A percentile compares a stretch with the other conserved stretches of the same genome.
phyloP scores from a whole-genome alignment of 352 stramenopile species.

The Pythium guiyangense region DNA sequence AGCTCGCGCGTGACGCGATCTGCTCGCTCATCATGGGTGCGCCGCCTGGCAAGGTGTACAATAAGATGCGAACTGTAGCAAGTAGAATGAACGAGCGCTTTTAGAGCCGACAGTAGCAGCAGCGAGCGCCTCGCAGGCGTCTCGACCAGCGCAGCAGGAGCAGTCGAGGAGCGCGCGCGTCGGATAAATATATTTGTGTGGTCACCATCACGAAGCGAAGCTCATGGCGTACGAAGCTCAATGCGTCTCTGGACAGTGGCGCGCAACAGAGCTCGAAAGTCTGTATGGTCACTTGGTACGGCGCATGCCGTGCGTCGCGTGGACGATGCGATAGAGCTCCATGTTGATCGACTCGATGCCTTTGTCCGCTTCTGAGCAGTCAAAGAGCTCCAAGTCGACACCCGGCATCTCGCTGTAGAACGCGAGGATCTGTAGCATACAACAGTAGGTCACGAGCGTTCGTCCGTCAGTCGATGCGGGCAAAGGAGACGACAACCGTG shows the following conservation, averaged over 20 bases:
- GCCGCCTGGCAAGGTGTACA: constrained; percentile 99
- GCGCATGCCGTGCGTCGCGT: constrained; percentile 30
- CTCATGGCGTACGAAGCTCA: too few species aligned
- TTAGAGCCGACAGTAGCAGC: constrained; percentile 58
- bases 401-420: constrained; percentile 84
- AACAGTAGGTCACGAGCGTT: too few species aligned
- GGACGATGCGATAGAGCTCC: constrained; percentile 70
- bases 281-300: constrained; percentile 24
- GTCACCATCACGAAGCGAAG: too few species aligned
- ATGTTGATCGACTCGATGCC: constrained; percentile 66
- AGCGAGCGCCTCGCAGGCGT: too few species aligned
- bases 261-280: too few species aligned
- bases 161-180: background rate
- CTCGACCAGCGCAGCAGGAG: background rate
- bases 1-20: constrained; percentile 92
- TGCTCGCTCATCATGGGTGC: constrained; percentile 94
- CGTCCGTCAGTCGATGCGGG: too few species aligned
- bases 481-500: too few species aligned
- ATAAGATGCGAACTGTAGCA: constrained; percentile 99
- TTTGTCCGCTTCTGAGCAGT: constrained; percentile 78
- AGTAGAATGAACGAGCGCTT: constrained; percentile 98
- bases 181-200: background rate
- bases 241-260: too few species aligned
- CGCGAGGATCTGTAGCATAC: constrained; percentile 60
- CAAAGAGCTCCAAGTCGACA: constrained; percentile 70